Conservation (phyloP, 768 basidiomycete genomes). For the Sporobolomyces pararoseus region DNA sequence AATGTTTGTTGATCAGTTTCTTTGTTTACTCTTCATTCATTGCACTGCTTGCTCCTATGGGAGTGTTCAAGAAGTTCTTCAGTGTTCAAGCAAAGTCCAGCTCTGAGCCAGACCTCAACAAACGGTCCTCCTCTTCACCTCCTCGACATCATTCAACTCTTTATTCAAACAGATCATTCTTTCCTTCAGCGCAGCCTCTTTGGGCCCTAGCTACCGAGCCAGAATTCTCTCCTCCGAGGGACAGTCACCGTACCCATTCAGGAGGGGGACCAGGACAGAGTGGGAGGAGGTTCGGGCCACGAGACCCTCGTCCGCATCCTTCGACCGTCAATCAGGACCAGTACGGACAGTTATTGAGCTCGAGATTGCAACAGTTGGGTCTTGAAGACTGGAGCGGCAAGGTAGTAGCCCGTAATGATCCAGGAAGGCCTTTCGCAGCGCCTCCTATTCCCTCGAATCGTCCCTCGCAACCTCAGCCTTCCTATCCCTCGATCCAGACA, state of each 20-base stretch:
- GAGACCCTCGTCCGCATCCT: not conserved
- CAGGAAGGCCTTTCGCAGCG: not conserved
- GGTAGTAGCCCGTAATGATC: too few species aligned
- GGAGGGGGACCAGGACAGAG: not conserved
- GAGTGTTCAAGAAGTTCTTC: conserved; percentile 2
- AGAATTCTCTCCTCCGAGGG: not conserved
- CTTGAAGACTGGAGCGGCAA: not conserved
- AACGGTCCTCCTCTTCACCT: not conserved
- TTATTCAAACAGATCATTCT: not conserved
- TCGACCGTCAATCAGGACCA: not conserved
- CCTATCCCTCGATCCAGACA: too few species aligned
- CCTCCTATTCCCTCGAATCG: not conserved
- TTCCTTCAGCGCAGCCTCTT: not conserved
- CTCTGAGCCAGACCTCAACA: conserved; percentile 2
- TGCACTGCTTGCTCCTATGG: too few species aligned
- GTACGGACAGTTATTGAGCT: not conserved
- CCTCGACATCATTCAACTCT: not conserved
- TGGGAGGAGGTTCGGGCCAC: conserved; percentile 3
- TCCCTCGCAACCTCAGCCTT: not conserved
- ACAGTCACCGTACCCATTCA: not conserved
- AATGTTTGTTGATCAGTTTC: too few species aligned
- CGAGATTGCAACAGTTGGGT: not conserved
- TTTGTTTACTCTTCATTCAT: too few species aligned
- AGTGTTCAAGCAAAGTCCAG: not conserved
- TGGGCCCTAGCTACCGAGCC: conserved; percentile 12